Percentiles rank a stretch among this genome's conserved stretches.
Conservation (phyloP, 345 rosid species). For the Citrus mangshanensis region DNA sequence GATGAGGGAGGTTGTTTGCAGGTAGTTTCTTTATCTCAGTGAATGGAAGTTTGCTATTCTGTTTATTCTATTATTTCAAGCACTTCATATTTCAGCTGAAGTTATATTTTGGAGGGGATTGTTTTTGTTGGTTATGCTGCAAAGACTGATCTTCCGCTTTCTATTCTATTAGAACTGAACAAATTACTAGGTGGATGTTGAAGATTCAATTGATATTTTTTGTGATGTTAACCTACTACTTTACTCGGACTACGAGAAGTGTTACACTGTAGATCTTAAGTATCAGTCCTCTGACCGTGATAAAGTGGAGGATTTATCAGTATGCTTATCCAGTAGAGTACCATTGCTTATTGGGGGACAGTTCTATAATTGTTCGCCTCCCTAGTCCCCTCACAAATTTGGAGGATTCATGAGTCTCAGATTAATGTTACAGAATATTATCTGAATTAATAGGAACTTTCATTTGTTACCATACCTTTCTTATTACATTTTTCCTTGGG, state of each 20-base stretch:
- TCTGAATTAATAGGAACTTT: neutral
- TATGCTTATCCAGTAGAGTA: neutral
- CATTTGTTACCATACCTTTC: neutral
- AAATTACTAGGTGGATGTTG: neutral
- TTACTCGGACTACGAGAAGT: neutral
- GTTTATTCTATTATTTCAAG: neutral
- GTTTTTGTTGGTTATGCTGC: neutral
- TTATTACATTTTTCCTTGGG: neutral
- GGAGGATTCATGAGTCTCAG: neutral
- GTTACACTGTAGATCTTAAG: neutral
- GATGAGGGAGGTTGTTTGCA: conserved; percentile 94
- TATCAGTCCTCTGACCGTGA: neutral
- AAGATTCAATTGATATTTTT: neutral
- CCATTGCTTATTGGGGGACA: neutral
- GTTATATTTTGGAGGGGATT: neutral
- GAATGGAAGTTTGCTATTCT: conserved; percentile 8
- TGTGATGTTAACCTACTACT: neutral
- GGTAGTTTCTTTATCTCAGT: conserved; percentile 39
- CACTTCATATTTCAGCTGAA: neutral
- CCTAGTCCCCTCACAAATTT: neutral
- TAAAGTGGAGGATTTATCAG: neutral
- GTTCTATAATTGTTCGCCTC: neutral
- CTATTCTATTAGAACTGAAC: neutral
- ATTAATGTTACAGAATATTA: neutral
- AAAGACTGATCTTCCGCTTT: neutral